Base-by-base conservation (phyloP, 2,329 filamentous ascomycete genomes). In the Rutstroemia sp. region DNA sequence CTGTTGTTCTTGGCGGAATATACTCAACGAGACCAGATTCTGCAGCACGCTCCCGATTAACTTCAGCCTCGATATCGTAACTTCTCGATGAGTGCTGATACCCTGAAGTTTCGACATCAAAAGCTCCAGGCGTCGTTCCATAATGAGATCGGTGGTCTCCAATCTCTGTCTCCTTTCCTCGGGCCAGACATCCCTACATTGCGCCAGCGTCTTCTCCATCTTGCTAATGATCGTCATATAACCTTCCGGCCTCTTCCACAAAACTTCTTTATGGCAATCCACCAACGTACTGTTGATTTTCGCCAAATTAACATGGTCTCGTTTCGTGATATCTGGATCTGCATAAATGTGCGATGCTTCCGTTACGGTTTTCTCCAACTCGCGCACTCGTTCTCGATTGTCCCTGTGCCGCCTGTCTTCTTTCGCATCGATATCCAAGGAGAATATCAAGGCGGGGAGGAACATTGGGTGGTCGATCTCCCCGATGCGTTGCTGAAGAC, bases 191-290 rank as follows among this genome's bases (percentile, higher is more conserved):
- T 10, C 25, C 17, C 25, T 44, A 23, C 44, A n/a, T 6, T 34
- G 38, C 14, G 49, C 40, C 60, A 64, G 62, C 10, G 76, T 76
- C 51, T 67, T 68, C 56, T 75, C 72, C 64, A 84, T 76, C 61
- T 78, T 75, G 25, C 68, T 68, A 54, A 78, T 71, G 52, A 83
- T 78, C 55, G 79, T 78, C 64, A 77, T 71, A 63, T 84, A 86
- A 0, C 82, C 81, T 70, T 83, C 79, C 1, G 82, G 82, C 40
- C 82, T 74, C 69, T 84, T 83, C 81, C 81, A 84, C 60, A 84
- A 73, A 38, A 84, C 81, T 63, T 81, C 79, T 2, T 77, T 76
- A 66, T 85, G 81, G 63, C 82, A 86, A 70, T 86, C 82, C 60
- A 85, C 82, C 49, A 85, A 71, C 62, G 84, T 80, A 38, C 80